Evolutionary conservation across 345 rosid genomes (phyloP).

Genomic region (Arabis hirsuta): DNA sequence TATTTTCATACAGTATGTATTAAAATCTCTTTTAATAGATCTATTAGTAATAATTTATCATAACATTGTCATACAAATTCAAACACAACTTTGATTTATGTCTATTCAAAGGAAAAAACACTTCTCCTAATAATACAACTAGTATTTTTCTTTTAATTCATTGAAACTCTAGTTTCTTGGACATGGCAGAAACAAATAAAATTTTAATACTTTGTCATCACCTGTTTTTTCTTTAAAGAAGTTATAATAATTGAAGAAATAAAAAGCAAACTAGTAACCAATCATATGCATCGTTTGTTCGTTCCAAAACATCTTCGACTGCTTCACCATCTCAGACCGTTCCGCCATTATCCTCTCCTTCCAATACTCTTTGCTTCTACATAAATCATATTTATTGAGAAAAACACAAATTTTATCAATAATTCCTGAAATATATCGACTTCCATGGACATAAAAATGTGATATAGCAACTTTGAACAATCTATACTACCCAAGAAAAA

Average conservation of each 20-base stretch:
- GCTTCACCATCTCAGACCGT: conserved; percentile 72
- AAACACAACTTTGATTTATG: not conserved
- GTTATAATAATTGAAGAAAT: not conserved
- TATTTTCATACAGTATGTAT: too few relatives aligned
- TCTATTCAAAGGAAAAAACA: not conserved
- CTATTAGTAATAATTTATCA: not conserved
- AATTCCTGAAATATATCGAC: not conserved
- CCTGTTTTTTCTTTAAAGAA: not conserved
- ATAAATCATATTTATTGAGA: conserved; percentile 9
- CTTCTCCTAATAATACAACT: not conserved
- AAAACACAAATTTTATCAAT: not conserved
- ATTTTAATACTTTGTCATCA: not conserved
- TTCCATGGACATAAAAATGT: not conserved
- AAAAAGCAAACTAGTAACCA: conserved; percentile 52
- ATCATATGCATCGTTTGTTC: conserved; percentile 59
- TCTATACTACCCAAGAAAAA: not conserved
- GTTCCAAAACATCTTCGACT: conserved; percentile 77
- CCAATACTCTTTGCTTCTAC: conserved; percentile 80
- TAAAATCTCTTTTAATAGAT: too few relatives aligned
- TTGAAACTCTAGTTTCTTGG: not conserved
- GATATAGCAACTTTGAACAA: not conserved
- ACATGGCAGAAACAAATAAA: not conserved
- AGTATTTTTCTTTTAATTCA: too few relatives aligned
- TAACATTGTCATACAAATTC: not conserved
- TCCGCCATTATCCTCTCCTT: conserved; percentile 62